Evolutionary conservation across 2,329 filamentous ascomycete species (phyloP), one percentile per base, ranked within the genome.

Genomic region (Ophiocordyceps camponoti-rufipedis): DNA sequence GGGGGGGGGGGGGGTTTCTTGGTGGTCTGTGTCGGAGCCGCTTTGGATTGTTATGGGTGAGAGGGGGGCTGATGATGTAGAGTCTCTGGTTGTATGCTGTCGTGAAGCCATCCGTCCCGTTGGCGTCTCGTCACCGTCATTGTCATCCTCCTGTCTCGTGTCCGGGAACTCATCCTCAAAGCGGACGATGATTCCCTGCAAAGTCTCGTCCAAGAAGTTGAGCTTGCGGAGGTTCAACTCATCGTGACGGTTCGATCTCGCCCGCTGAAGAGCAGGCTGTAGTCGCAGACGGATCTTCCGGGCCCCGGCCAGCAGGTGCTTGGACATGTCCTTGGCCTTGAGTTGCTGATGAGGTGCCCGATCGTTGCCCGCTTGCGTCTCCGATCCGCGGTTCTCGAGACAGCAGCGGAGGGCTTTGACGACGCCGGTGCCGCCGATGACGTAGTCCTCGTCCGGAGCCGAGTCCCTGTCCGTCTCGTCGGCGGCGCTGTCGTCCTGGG

Each of bases 101-200:
- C 35, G 35, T 23, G 23, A 23, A 23, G 23, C 3, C 23, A 23
- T 23, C 23, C 5, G 23, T 23, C 23, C n/a, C 35, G 35, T 39
- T n/a, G 35, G 9, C n/a, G 35, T 16, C 35, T 39, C 4, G 57
- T 52, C 4, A 50, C 53, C n/a, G 49, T 52, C 16, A 51, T 50
- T 1, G 53, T 55, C 18, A 51, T 50, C 1, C 52, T 54, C 7
- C 54, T 55, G 68, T 33, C 85, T 78, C 1, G 85, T 93, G 57
- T 96, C 89, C 0, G 91, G 91, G 55, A 87, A 96, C 61, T 96
- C 89, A 58, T 94, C 84, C 60, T 96, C 91, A 58, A 96, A 98
- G 28, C 91, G 82, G 58, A 85, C 80, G 56, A 96, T 96, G 65
- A 96, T 95, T 52, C 82, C 81, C 55, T 87, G 74, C 10, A 98